Conservation (phyloP, 129 eudicot species). For the Ambrosia trifida region DNA sequence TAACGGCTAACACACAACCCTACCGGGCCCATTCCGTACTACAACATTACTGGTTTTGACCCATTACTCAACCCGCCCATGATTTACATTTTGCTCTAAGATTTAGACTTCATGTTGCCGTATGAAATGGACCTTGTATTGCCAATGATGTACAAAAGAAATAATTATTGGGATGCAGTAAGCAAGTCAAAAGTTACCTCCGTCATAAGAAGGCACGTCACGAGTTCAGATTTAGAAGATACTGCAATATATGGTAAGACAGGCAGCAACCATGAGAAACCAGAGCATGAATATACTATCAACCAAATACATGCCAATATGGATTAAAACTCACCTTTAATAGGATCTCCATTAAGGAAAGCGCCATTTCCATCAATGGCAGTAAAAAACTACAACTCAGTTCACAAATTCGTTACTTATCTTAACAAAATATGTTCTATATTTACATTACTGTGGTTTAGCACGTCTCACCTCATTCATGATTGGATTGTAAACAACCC, state of each 20-base stretch:
- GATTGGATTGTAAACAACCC: slow-evolving; percentile 98
- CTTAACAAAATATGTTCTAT: not conserved
- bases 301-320: not conserved
- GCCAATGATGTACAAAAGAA: slow-evolving; percentile 9
- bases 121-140: slow-evolving; percentile 10
- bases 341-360: slow-evolving; percentile 80
- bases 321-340: slow-evolving; percentile 52
- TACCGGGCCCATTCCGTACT: no score
- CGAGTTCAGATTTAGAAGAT: slow-evolving; percentile 82
- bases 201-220: slow-evolving; percentile 79
- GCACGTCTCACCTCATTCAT: slow-evolving; percentile 72
- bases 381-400: slow-evolving; percentile 68
- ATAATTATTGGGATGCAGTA: not conserved
- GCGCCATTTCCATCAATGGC: slow-evolving; percentile 93
- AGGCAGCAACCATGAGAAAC: slow-evolving; percentile 6
- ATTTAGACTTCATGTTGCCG: no score
- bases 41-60: no score
- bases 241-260: slow-evolving; percentile 48
- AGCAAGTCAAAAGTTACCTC: slow-evolving; percentile 55
- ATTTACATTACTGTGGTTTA: slow-evolving; percentile 4
- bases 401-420: slow-evolving; percentile 22
- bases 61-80: no score
- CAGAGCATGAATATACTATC: not conserved
- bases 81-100: no score
- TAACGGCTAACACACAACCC: no score